These are phyloP conservation scores for Pythium grandisporangium DNA, from an alignment of 352 stramenopile genomes.

Conservation along the genomic window DNA sequence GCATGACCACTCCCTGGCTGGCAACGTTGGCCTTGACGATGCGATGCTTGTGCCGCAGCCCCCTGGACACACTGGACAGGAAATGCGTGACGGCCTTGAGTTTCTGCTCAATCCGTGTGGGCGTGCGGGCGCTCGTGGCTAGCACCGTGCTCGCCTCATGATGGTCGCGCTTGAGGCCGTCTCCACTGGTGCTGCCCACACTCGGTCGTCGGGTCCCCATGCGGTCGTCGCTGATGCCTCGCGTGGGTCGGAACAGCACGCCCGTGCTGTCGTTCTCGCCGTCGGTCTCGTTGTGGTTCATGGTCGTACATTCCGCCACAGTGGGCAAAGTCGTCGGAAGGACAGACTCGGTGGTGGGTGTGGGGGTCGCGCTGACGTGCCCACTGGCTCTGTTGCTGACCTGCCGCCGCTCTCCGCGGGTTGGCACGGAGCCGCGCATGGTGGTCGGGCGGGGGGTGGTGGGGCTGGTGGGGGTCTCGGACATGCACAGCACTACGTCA, in stretches of 20 bases:
- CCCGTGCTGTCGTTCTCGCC: too few relatives aligned
- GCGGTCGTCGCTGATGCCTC: too few relatives aligned
- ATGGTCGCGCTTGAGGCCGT: not conserved
- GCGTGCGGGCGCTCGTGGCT: not conserved
- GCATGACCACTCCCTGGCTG: conserved; percentile 6
- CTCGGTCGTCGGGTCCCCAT: too few relatives aligned
- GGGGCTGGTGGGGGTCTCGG: too few relatives aligned
- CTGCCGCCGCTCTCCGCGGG: too few relatives aligned
- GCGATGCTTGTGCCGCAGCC: conserved; percentile 4
- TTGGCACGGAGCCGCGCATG: not conserved
- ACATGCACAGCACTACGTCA: not conserved
- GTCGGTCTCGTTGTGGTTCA: too few relatives aligned
- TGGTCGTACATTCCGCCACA: too few relatives aligned
- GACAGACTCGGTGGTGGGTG: too few relatives aligned
- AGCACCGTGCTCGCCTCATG: not conserved
- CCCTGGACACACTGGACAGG: conserved; percentile 13
- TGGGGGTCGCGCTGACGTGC: too few relatives aligned
- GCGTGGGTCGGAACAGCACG: too few relatives aligned
- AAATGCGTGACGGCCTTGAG: conserved; percentile 13
- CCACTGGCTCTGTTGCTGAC: too few relatives aligned
- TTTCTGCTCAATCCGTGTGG: conserved; percentile 11
- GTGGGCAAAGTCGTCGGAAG: too few relatives aligned
- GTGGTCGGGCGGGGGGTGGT: not conserved
- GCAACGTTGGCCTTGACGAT: not conserved
- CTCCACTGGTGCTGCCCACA: not conserved